Conservation (phyloP, 1,139 yeast species). For the Pichia sp. region DNA sequence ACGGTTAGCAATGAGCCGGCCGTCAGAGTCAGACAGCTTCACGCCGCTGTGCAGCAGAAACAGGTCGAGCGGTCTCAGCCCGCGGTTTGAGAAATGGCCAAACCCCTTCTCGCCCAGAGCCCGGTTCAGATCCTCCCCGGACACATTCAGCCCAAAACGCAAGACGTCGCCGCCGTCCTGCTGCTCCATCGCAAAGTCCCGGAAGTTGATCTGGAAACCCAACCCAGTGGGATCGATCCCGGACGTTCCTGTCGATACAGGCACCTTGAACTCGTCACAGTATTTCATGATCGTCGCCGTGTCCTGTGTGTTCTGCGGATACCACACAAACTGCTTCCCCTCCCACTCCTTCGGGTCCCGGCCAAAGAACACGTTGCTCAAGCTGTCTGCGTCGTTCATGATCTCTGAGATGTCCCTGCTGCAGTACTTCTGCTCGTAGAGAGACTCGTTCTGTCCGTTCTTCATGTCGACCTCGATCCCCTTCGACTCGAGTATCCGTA, state of each 20-base stretch:
- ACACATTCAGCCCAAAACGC: not conserved
- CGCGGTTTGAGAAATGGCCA: not conserved
- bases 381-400: slow-evolving; percentile 39
- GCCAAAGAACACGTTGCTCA: slow-evolving; percentile 39
- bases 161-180: not conserved
- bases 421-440: slow-evolving; percentile 21
- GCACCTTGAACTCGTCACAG: slow-evolving; percentile 28
- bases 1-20: slow-evolving; percentile 16
- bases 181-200: slow-evolving; percentile 7
- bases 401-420: slow-evolving; percentile 32
- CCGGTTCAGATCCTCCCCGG: slow-evolving; percentile 7
- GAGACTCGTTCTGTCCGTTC: slow-evolving; percentile 22
- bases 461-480: slow-evolving; percentile 24
- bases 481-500: slow-evolving; percentile 26
- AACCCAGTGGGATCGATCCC: slow-evolving; percentile 13
- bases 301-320: slow-evolving; percentile 25
- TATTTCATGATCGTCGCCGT: slow-evolving; percentile 22
- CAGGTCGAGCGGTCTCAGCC: slow-evolving; percentile 18
- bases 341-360: slow-evolving; percentile 32
- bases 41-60: slow-evolving; percentile 23
- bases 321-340: slow-evolving; percentile 19
- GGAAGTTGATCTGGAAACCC: slow-evolving; percentile 19
- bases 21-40: slow-evolving; percentile 6
- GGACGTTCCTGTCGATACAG: slow-evolving; percentile 20
- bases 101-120: slow-evolving; percentile 7